Evolutionary conservation across 345 rosid genomes (phyloP), one percentile per base, ranked within the genome.

Genomic region (Rubroshorea leprosula): DNA sequence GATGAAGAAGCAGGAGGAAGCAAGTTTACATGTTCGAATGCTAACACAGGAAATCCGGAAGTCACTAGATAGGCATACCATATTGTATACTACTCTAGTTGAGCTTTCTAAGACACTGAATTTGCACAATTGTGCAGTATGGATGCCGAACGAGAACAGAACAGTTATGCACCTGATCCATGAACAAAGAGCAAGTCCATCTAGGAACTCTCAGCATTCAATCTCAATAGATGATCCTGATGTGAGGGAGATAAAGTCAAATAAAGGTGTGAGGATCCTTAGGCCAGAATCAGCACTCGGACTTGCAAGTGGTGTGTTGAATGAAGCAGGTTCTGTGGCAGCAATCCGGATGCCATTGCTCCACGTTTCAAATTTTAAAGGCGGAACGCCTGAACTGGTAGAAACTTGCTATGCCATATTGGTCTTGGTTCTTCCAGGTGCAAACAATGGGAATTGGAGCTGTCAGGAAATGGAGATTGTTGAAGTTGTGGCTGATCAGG

Each of bases 401-500:
- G 91, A 89, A 47, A 79, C 97, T 48, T 62, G 72, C 49, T 89
- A 86, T 70, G 94, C 94, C 55, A 78, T 92, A 64, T 78, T 92
- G 67, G 96, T 92, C 51, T 75, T 92, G 64, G 97, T 83, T 13
- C 93, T 86, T 71, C 95, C 97, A 0, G 55, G 59, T 51, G 59
- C 47, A 29, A 69, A 71, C 51, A 70, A 81, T 13, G 74, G 83
- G 48, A 68, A 48, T 57, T 92, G 98, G 98, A 80, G 78, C 51
- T 47, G 68, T 57, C 75, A 82, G 26, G 97, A 83, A 64, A 57
- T 86, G 62, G 94, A 92, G 74, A 92, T 92, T 57, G 87, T 90
- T 1, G 89, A 86, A 73, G 97, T 89, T 51, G 98, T 92, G 57
- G 98, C 98, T 53, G 98, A 92, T 78, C 97, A 92, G 75, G 97